Evolutionary conservation across 768 basidiomycete species (phyloP), one percentile per base, ranked within the genome.

Genomic region (Calocybe cyanea): DNA sequence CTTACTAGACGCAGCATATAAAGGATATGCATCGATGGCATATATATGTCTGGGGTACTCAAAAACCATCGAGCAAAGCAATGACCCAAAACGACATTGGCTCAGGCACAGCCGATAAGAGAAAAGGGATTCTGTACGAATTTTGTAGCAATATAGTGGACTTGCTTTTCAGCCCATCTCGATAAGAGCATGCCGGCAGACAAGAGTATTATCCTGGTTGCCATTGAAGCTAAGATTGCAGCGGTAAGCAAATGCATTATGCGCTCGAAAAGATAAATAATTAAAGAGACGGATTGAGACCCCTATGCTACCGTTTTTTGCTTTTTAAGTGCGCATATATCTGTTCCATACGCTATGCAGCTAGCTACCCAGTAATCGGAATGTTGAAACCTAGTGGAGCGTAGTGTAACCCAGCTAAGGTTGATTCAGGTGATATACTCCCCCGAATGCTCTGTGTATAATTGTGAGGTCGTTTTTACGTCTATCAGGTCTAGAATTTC

Each of bases 121-220:
- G 24, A 77, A 46, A 51, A 83, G 84, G 19, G 87, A 69, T 50
- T 87, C 83, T 2, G n/a, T n/a, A n/a, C n/a, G n/a, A n/a, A n/a
- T n/a, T n/a, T n/a, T n/a, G 79, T 73, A 0, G 68, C 81, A 38
- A 90, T 78, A 89, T 88, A 92, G 47, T 78, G 78, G 0, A 81
- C 59, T 11, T 66, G 58, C 0, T 67, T 53, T 52, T 85, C 65
- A 4, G 82, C 67, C 85, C 88, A 92, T 1, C 89, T 87, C 4
- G 78, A 61, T 5, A 91, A 67, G 17, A 92, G 62, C 11, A 90
- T 63, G 0, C 87, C 88, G 9, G 79, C 60, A 0, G 90, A 87
- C 8, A 89, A 67, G 3, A 80, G 10, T 15, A 84, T 51, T 0
- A 78, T 75, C 0, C 77, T 82, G 3, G 78, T 69, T 5, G 84